These are phyloP conservation scores for Aureobasidium sp. DNA, from an alignment of 2,329 filamentous ascomycete species.

Conservation along the genomic window DNA sequence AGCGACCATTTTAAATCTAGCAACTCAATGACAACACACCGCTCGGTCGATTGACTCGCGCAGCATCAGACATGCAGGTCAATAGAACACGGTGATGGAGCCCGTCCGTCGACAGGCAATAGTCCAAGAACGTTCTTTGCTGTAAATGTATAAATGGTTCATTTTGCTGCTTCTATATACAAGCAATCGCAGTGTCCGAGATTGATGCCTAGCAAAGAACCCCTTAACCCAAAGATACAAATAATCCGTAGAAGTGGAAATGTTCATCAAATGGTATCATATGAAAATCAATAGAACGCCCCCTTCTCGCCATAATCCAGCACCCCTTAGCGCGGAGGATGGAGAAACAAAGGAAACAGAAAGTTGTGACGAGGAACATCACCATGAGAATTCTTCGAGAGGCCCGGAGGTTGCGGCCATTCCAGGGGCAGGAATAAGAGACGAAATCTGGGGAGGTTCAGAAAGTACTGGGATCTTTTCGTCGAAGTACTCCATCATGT, in stretches of 20 bases:
- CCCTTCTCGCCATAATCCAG: not conserved
- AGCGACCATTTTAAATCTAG: slow-evolving; percentile 1
- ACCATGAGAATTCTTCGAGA: slow-evolving; percentile 23
- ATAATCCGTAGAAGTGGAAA: not conserved
- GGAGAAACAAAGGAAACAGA: not conserved
- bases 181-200: not conserved
- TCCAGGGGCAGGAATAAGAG: slow-evolving; percentile 21
- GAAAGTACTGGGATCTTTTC: slow-evolving; percentile 24
- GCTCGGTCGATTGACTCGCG: not conserved
- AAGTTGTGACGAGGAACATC: not conserved
- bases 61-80: not conserved
- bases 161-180: slow-evolving; percentile 1
- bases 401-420: slow-evolving; percentile 29
- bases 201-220: not conserved
- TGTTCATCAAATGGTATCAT: slow-evolving; percentile 15
- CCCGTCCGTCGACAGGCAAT: not conserved
- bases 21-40: not conserved
- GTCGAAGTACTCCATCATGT: slow-evolving; percentile 17
- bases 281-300: not conserved
- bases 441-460: slow-evolving; percentile 18
- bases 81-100: not conserved
- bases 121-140: not conserved
- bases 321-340: not conserved
- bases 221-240: not conserved
- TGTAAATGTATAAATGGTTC: not conserved